These are phyloP conservation scores for Panaeolus papilionaceus DNA, from an alignment of 768 basidiomycete species.

Conservation along the genomic window DNA sequence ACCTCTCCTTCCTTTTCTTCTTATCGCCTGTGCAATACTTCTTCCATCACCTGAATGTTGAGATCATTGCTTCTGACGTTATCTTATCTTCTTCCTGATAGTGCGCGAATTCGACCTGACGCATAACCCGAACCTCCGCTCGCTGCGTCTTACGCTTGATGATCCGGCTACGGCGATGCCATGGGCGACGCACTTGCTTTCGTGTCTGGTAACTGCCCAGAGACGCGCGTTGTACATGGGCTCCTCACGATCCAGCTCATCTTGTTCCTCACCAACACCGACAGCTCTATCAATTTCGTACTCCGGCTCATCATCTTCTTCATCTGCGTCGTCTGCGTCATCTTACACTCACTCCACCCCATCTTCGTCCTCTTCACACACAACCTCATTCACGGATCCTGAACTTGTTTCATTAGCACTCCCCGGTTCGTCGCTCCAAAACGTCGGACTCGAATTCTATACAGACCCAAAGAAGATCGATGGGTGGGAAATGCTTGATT, in stretches of 20 bases:
- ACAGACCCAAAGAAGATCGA: conserved; percentile 42
- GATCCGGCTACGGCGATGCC: conserved; percentile 41
- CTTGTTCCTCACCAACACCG: background rate
- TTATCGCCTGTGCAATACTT: background rate
- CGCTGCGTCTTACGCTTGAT: conserved; percentile 48
- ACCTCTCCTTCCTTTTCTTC: background rate
- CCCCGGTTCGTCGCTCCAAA: conserved; percentile 27
- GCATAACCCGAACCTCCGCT: conserved; percentile 41
- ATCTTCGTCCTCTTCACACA: background rate
- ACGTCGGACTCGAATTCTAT: conserved; percentile 48
- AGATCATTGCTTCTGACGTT: background rate
- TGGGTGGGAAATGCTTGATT: conserved; percentile 42
- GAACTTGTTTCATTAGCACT: background rate
- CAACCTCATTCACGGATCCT: conserved; percentile 12
- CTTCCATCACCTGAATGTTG: background rate
- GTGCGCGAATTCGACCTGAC: conserved; percentile 45
- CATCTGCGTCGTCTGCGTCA: background rate
- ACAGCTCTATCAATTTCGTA: background rate
- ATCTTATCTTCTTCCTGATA: conserved; percentile 22
- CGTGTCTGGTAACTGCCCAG: conserved; percentile 11
- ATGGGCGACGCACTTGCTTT: conserved; percentile 44
- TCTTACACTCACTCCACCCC: background rate
- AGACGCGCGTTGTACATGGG: conserved; percentile 1
- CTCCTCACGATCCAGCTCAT: conserved; percentile 24
- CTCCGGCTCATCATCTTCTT: conserved; percentile 6